These are phyloP conservation scores for Erysimum cheiranthoides DNA, from an alignment of 345 rosid genomes.

Conservation along the genomic window DNA sequence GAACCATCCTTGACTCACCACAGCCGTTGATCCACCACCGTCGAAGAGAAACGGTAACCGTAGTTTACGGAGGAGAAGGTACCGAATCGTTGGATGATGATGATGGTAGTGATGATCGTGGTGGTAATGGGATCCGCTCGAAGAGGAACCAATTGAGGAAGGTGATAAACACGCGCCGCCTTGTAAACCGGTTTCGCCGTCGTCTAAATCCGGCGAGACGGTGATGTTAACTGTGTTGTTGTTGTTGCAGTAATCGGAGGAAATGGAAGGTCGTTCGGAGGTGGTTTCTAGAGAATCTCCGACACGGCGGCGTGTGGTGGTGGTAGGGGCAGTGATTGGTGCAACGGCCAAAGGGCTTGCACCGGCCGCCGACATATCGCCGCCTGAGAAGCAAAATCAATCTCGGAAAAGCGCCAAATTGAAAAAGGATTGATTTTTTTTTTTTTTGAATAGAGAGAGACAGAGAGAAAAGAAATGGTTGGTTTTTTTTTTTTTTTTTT, in stretches of 20 bases:
- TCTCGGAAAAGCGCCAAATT: slow-evolving; percentile 28
- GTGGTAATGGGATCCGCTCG: slow-evolving; percentile 48
- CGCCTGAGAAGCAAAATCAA: slow-evolving; percentile 32
- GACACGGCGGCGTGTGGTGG: slow-evolving; percentile 79
- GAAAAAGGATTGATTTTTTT: slow-evolving; percentile 16
- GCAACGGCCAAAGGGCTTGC: slow-evolving; percentile 54
- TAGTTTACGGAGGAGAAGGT: slow-evolving; percentile 51
- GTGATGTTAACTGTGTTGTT: slow-evolving; percentile 35
- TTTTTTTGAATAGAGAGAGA: slow-evolving; percentile 12
- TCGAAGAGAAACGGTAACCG: slow-evolving; percentile 44
- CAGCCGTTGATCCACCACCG: slow-evolving; percentile 51
- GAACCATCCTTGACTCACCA: slow-evolving; percentile 46
- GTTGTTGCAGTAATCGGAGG: slow-evolving; percentile 45
- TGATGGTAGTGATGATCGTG: slow-evolving; percentile 46
- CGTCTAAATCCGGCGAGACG: slow-evolving; percentile 41
- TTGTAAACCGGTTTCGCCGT: slow-evolving; percentile 11
- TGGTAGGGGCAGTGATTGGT: slow-evolving; percentile 54
- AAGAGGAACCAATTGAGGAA: slow-evolving; percentile 34
- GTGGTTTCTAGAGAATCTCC: slow-evolving; percentile 48
- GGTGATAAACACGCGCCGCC: slow-evolving; percentile 45
- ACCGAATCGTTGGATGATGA: slow-evolving; percentile 51
- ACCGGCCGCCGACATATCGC: slow-evolving; percentile 66
- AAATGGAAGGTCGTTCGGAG: slow-evolving; percentile 46
- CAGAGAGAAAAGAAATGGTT: neutral
- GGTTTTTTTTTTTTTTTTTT: neutral